Conservation (phyloP, 176 grass and related monocot genomes). For the Triticum dicoccoides region DNA sequence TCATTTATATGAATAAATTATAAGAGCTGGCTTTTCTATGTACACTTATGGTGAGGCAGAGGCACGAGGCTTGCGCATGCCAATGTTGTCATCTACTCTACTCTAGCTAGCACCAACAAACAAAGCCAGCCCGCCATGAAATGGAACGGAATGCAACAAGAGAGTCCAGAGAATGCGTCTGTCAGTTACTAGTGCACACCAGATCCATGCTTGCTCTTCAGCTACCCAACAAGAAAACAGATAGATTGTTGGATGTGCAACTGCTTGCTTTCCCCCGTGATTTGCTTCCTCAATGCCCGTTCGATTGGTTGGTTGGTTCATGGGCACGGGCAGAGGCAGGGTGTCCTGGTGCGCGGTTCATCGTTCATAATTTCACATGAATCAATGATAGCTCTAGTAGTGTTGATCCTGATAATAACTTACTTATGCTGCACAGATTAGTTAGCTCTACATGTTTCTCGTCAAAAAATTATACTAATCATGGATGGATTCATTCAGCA, state of each 20-base stretch:
- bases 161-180: neutral
- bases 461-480: no score
- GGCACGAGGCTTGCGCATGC: neutral
- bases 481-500: no score
- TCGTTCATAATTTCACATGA: neutral
- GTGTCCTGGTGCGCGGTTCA: neutral
- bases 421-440: neutral
- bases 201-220: neutral
- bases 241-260: no score
- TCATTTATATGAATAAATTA: no score
- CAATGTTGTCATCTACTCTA: neutral
- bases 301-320: neutral
- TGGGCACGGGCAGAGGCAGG: neutral
- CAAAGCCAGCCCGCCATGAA: neutral
- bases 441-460: no score
- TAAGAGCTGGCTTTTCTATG: no score
- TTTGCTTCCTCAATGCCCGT: neutral
- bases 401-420: no score
- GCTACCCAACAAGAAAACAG: neutral
- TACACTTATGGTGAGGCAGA: conserved; percentile 22
- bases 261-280: neutral
- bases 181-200: conserved; percentile 25
- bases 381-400: no score
- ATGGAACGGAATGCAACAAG: neutral
- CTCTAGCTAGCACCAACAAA: no score